Base-by-base conservation (phyloP, 306 rosid species). In the Glycine tomentella region DNA sequence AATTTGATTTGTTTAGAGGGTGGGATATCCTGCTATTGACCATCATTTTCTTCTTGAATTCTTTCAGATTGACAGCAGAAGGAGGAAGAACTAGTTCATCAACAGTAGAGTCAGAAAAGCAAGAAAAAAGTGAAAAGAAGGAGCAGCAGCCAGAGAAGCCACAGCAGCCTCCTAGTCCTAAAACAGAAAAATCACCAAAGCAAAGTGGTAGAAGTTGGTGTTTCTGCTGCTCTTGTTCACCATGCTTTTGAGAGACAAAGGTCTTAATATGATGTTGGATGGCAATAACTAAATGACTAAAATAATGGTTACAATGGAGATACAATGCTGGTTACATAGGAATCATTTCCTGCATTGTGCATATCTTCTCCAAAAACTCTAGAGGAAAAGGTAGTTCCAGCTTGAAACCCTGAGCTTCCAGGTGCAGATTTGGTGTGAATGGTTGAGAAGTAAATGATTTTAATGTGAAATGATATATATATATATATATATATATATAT, bases 11-110 rank as follows among this genome's bases (percentile, higher is more conserved):
- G 45, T 36, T n/a, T 10, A 78, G 52, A 68, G 42, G 69, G 64
- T 69, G 52, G 44, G 76, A 50, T 14, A 48, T 50, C 68, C 66
- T 46, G 34, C 11, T 59, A 51, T 38, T 59, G 33, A 80, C 36
- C 38, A 38, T 65, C 4, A 31, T 44, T 68, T 77, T 62, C 6
- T 72, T 11, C 16, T 45, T 79, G 17, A 45, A 55, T 53, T 70
- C 17, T 79, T 56, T 73, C 83, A 90, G 94, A 65, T 88, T 88
- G 77, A 61, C 81, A 6, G 16, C 63, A n/a, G 86, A 86, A n/a
- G 82, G 80, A 74, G 90, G 63, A 83, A 81, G 80, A 83, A 69
- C 7, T 10, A 81, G 84, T 71, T 61, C 84, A 52, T 52, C 8
- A 65, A 69, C 59, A 46, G 17, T 51, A 61, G 82, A 76, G 7